These are phyloP conservation scores for Citropsis articulata DNA, from an alignment of 345 rosid species.

Conservation along the genomic window DNA sequence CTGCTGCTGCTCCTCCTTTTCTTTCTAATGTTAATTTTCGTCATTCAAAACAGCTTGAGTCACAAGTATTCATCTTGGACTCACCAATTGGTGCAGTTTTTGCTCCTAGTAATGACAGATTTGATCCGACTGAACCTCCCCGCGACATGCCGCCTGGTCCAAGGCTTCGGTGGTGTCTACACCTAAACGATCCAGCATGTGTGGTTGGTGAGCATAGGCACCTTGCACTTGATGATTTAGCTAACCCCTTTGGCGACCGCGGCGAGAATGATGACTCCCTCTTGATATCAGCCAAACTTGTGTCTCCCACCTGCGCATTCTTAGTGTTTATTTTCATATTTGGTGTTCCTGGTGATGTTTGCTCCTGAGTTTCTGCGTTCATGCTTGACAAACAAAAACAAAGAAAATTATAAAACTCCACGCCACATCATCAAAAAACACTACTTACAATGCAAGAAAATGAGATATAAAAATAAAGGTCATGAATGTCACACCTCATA, in stretches of 20 bases:
- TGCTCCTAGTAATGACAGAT: constrained; percentile 48
- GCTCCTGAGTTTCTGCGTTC: constrained; percentile 8
- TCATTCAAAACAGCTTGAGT: background rate
- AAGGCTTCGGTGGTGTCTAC: constrained; percentile 55
- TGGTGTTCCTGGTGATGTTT: background rate
- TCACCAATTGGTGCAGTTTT: constrained; percentile 17
- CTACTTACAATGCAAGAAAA: background rate
- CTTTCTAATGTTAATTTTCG: no score
- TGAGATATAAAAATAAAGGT: background rate
- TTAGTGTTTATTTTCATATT: background rate
- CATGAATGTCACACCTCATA: constrained; percentile 10
- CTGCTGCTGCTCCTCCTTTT: no score
- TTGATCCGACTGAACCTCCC: constrained; percentile 54
- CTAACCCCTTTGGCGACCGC: background rate
- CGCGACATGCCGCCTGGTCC: constrained; percentile 37
- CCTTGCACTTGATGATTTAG: constrained; percentile 20
- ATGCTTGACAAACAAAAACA: background rate
- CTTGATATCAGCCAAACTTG: background rate
- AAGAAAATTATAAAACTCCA: no score
- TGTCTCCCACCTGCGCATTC: background rate
- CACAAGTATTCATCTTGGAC: background rate
- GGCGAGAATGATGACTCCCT: constrained; percentile 16
- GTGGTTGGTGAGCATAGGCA: constrained; percentile 84
- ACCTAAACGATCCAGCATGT: constrained; percentile 70
- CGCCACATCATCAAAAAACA: background rate